Percentiles rank a stretch among this genome's conserved stretches.
Evolutionary conservation across 371 early-diverging fungal species (phyloP).

Genomic region (Lichtheimia corymbifera): DNA sequence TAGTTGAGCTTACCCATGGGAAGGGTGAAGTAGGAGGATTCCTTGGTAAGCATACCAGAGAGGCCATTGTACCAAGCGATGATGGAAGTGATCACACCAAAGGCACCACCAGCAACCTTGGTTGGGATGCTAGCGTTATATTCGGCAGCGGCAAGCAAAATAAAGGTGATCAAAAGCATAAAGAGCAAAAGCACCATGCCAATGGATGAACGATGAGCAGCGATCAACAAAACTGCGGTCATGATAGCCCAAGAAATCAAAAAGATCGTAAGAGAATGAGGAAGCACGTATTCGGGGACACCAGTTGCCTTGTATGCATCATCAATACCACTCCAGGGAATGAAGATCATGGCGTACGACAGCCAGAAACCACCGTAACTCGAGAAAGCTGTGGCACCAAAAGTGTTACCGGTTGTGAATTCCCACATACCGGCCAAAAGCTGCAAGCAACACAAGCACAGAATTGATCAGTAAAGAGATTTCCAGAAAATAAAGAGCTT

Average conservation of each 20-base stretch:
- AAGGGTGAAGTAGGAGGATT: conserved; percentile 60
- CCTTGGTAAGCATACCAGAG: conserved; percentile 58
- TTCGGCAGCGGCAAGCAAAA: conserved; percentile 57
- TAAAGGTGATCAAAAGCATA: conserved; percentile 65
- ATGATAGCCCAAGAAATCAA: conserved; percentile 70
- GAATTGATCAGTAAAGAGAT: not conserved
- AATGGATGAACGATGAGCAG: conserved; percentile 67
- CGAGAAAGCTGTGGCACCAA: conserved; percentile 84
- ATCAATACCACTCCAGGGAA: conserved; percentile 57
- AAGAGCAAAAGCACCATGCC: conserved; percentile 65
- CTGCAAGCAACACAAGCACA: conserved; percentile 24
- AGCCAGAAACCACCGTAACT: conserved; percentile 85
- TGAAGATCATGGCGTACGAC: conserved; percentile 62
- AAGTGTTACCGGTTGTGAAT: conserved; percentile 74
- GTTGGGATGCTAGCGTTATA: conserved; percentile 35
- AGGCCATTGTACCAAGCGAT: conserved; percentile 79
- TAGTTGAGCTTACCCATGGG: conserved; percentile 41
- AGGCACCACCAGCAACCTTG: conserved; percentile 63
- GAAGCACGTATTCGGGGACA: conserved; percentile 33
- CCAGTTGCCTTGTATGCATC: conserved; percentile 39
- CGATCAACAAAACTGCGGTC: conserved; percentile 68
- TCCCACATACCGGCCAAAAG: conserved; percentile 84
- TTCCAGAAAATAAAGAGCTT: not conserved
- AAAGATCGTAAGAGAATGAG: conserved; percentile 68
- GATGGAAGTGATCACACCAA: conserved; percentile 68